Percentiles rank a stretch among this genome's conserved stretches.
phyloP scores from a whole-genome alignment of 768 basidiomycete genomes.

The Lactifluus echinatus region DNA sequence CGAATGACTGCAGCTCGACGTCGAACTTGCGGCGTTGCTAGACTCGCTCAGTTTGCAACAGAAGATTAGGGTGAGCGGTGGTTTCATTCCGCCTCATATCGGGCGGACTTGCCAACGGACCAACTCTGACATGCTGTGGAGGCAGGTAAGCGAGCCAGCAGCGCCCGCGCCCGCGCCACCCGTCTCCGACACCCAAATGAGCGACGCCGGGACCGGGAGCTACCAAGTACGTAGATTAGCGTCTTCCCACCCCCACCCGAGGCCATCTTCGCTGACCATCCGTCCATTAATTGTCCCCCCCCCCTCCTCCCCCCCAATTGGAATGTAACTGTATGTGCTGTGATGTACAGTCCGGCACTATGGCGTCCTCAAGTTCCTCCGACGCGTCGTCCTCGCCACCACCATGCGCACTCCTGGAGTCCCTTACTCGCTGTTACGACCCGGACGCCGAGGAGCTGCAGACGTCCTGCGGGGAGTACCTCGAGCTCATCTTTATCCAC shows the following conservation, averaged over 20 bases:
- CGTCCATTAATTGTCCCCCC: not conserved
- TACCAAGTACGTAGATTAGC: conserved; percentile 16
- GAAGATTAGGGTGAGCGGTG: conserved; percentile 14
- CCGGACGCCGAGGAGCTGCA: conserved; percentile 27
- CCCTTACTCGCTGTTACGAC: conserved; percentile 22
- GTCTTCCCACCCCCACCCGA: no score
- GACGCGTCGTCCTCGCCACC: conserved; percentile 5
- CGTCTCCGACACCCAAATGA: conserved; percentile 19
- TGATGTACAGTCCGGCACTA: conserved; percentile 16
- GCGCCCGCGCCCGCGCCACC: conserved; percentile 1
- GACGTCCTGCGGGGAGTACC: conserved; percentile 66
- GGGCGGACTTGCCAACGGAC: not conserved
- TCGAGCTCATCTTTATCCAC: conserved; percentile 72
- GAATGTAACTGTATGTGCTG: no score
- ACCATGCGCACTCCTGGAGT: conserved; percentile 28
- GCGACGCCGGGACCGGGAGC: conserved; percentile 18
- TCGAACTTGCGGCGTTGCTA: conserved; percentile 16
- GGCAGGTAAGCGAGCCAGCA: conserved; percentile 18
- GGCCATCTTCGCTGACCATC: no score
- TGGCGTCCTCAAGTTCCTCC: conserved; percentile 21
- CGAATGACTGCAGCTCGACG: conserved; percentile 8
- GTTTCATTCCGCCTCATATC: not conserved
- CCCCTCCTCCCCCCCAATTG: not conserved
- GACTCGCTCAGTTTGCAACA: conserved; percentile 19
- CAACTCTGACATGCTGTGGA: conserved; percentile 15